A percentile compares a stretch with the other conserved stretches of the same genome.
Evolutionary conservation across 805 yeast species (phyloP).

Genomic region (Cyberlindnera subsufficiens): DNA sequence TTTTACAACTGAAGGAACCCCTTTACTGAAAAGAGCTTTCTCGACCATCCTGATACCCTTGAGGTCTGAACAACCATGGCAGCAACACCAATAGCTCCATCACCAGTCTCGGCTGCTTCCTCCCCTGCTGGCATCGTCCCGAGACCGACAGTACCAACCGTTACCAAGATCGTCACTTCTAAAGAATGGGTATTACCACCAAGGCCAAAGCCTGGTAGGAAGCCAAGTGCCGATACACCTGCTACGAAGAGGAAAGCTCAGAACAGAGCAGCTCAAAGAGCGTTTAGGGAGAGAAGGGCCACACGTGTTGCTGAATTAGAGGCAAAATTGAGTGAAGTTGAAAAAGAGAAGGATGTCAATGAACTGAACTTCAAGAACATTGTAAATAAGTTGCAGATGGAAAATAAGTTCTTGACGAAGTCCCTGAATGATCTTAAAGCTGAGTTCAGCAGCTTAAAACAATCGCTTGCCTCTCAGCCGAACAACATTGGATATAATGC

Average conservation of each 20-base stretch:
- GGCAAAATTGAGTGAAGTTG: slow-evolving; percentile 57
- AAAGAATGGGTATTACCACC: slow-evolving; percentile 79
- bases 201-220: slow-evolving; percentile 67
- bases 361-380: slow-evolving; percentile 31
- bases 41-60: too few species aligned
- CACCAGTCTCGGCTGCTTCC: not conserved
- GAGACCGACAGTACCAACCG: slow-evolving; percentile 3
- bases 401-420: slow-evolving; percentile 29
- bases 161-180: slow-evolving; percentile 54
- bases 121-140: not conserved
- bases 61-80: not conserved
- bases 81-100: slow-evolving; percentile 1
- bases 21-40: not conserved
- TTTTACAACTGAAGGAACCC: not conserved
- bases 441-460: slow-evolving; percentile 20
- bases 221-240: slow-evolving; percentile 66
- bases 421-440: slow-evolving; percentile 25
- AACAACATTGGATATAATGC: slow-evolving; percentile 13
- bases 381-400: slow-evolving; percentile 21
- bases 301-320: slow-evolving; percentile 76
- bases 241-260: slow-evolving; percentile 85
- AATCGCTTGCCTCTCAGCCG: slow-evolving; percentile 5
- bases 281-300: slow-evolving; percentile 84
- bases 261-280: slow-evolving; percentile 90
- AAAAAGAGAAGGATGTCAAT: slow-evolving; percentile 55